Evolutionary conservation across 2,329 filamentous ascomycete genomes (phyloP), one percentile per base, ranked within the genome.

Genomic region (Ophiostoma himal-ulmi): DNA sequence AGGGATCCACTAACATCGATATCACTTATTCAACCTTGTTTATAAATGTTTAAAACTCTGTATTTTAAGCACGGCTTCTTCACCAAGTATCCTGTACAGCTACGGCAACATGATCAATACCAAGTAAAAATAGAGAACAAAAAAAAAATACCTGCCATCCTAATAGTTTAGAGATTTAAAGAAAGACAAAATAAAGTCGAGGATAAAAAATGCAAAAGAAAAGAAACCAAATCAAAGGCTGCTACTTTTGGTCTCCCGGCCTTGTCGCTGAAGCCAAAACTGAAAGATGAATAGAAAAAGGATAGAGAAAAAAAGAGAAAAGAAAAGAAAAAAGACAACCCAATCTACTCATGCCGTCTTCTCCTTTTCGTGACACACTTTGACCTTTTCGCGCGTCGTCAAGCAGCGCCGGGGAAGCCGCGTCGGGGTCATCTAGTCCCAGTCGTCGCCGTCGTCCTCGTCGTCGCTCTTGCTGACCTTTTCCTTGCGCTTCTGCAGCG

Each of bases 401-500:
- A 44, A 26, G 65, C 65, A 44, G n/a, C 65, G 65, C n/a, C 37
- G 36, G n/a, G 65, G 65, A 30, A 44, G 65, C 37, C 37, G 65
- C 11, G 65, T 20, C 14, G 65, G 65, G 22, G 22, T 20, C 22
- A 36, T 44, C 68, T 69, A 71, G 41, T 72, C 70, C 80, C 70
- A 70, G 48, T 69, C 73, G 60, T 71, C 67, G 57, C 67, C 66
- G 13, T 69, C 68, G 34, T 71, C 72, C 48, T 73, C 73, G 70
- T 74, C 70, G 36, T 74, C 72, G 84, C 92, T 96, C 79, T 92
- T 90, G 81, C 92, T 92, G 78, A 97, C 94, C 84, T 96, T 97
- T 80, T 93, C 88, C 83, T 97, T 97, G 79, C 94, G 86, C 81
- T 92, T 91, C 77, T 90, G 88, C 75, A 94, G 80, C 71, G 90